Evolutionary conservation across 139 green algal genomes (phyloP), one percentile per base, ranked within the genome.

Genomic region (Chlamydomonas sphaeroides): DNA sequence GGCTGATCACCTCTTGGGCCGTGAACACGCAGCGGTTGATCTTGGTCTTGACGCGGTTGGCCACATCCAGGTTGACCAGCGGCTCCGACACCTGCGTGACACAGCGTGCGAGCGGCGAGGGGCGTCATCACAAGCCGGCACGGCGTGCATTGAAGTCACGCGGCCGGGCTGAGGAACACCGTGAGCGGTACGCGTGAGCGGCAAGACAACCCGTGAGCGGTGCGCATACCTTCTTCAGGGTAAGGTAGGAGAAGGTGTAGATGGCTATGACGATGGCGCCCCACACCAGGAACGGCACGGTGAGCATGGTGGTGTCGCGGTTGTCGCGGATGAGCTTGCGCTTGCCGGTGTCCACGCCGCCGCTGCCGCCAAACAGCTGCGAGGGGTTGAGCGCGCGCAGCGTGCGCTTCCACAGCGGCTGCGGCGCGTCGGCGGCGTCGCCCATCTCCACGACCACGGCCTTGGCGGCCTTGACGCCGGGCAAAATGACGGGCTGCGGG

Each of bases 281-380:
- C 80, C 80, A 89, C 49, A 87, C 3, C 39, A 85, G 18, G 45
- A 85, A 87, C 1, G 85, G 85, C 63, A 79, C 39, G 20, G 80
- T 68, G 5, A 89, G 75, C 51, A 45, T 32, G 39, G 83, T 57
- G 8, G 80, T 75, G 67, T 83, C 79, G 26, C 53, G 36, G 35
- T 78, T 87, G 76, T 87, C 77, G 20, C 69, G 76, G 14, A 79
- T 74, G 30, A 89, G 68, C 80, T 81, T 77, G 80, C 81, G 81
- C 74, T 85, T 85, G 67, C 85, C 85, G 10, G 48, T 66, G 65
- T 76, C 77, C 41, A 84, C 63, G 32, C 25, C 42, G 36, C 26
- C 36, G 39, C 63, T 14, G 33, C 48, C 65, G 21, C 49, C 49
- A 15, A 75, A n/a, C 3, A 42, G 26, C 32, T 36, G 36, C 21